Percentiles rank a stretch among this genome's conserved stretches.
phyloP scores from a whole-genome alignment of 2,329 filamentous ascomycete genomes.

The Verticillium zaregamsianum region DNA sequence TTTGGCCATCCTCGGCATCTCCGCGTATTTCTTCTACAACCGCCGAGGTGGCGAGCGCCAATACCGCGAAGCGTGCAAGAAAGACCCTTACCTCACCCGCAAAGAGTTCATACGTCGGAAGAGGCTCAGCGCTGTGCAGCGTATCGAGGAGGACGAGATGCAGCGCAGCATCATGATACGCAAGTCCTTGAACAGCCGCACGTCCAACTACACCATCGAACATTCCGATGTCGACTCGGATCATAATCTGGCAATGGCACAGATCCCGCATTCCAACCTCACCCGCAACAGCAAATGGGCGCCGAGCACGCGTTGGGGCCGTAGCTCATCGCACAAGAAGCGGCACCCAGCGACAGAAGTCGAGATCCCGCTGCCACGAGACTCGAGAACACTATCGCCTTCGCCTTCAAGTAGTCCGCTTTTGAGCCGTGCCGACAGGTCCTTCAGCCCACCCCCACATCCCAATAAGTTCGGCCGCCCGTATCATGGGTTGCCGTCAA shows the following conservation, averaged over 20 bases:
- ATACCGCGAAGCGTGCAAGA: conserved; percentile 16
- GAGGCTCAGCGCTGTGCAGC: conserved; percentile 20
- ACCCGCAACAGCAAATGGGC: neutral
- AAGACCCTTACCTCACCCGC: conserved; percentile 19
- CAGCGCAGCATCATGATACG: conserved; percentile 36
- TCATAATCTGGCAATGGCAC: neutral
- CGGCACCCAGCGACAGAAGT: conserved; percentile 8
- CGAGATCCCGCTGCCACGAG: conserved; percentile 4
- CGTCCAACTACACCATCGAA: neutral
- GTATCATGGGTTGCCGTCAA: neutral
- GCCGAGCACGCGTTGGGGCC: neutral
- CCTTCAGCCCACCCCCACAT: neutral
- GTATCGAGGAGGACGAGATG: conserved; percentile 27
- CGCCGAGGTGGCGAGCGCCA: conserved; percentile 15
- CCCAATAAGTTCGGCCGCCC: neutral
- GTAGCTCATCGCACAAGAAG: neutral
- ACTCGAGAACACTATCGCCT: conserved; percentile 6
- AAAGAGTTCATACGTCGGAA: conserved; percentile 16
- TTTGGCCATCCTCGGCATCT: conserved; percentile 17
- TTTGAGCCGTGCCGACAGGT: neutral
- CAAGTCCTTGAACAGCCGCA: conserved; percentile 31
- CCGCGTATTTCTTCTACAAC: conserved; percentile 15
- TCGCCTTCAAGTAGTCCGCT: neutral
- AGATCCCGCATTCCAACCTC: neutral
- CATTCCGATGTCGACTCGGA: neutral